phyloP scores from a whole-genome alignment of 2,329 filamentous ascomycete genomes.

The Penicillium rolfsii region DNA sequence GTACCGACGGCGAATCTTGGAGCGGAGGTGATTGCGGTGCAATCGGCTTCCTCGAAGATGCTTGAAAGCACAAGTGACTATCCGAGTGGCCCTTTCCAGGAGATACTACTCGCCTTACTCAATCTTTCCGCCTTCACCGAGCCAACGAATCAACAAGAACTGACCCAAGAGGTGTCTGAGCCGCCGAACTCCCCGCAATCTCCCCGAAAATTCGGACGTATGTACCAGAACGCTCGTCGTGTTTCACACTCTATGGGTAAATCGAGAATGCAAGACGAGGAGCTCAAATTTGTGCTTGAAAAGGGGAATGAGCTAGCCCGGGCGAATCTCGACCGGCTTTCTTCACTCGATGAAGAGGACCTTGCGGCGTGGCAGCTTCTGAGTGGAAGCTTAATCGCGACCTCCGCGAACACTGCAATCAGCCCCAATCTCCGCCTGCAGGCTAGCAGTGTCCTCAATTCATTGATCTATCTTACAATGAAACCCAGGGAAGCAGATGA shows the following conservation, averaged over 20 bases:
- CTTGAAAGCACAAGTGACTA: constrained; percentile 93
- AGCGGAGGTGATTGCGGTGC: constrained; percentile 82
- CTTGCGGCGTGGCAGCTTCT: constrained; percentile 77
- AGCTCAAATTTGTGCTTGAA: constrained; percentile 62
- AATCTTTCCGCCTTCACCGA: constrained; percentile 59
- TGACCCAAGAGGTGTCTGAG: constrained; percentile 60
- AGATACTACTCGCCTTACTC: constrained; percentile 76
- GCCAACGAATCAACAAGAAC: constrained; percentile 52
- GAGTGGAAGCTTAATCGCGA: constrained; percentile 56
- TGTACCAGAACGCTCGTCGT: constrained; percentile 45
- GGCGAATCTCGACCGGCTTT: constrained; percentile 75
- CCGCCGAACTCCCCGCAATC: constrained; percentile 29
- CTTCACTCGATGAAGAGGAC: constrained; percentile 63
- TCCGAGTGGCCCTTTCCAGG: constrained; percentile 76
- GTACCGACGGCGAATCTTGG: constrained; percentile 66
- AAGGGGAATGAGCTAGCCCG: constrained; percentile 74
- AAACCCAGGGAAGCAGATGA: constrained; percentile 43
- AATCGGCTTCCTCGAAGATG: constrained; percentile 80
- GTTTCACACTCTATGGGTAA: constrained; percentile 48
- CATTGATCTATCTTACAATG: constrained; percentile 49
- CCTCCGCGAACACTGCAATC: constrained; percentile 46
- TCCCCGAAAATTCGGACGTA: constrained; percentile 31
- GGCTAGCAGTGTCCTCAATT: constrained; percentile 66
- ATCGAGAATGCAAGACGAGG: constrained; percentile 48
- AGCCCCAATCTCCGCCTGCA: constrained; percentile 46